phyloP scores from a whole-genome alignment of 2,329 filamentous ascomycete genomes.

The Fusarium sp. region DNA sequence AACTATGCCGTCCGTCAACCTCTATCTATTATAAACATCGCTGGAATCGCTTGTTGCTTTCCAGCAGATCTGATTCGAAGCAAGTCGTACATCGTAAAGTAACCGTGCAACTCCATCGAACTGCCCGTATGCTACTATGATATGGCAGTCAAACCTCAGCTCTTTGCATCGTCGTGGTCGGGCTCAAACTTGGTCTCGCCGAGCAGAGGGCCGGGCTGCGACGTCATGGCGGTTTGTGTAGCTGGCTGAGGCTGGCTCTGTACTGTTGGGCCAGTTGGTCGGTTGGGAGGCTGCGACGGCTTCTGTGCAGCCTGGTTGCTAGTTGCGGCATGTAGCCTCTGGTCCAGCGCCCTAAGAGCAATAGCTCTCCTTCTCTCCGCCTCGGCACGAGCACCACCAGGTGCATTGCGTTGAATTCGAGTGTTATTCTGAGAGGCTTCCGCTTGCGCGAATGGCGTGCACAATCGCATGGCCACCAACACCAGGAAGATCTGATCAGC shows the following conservation, averaged over 20 bases:
- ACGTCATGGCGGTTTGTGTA: conserved; percentile 69
- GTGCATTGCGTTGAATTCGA: conserved; percentile 66
- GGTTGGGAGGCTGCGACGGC: conserved; percentile 52
- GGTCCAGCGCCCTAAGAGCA: conserved; percentile 91
- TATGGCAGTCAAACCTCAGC: conserved; percentile 28
- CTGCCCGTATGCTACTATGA: not conserved
- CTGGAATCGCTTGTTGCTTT: conserved; percentile 16
- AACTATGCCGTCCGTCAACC: conserved; percentile 25
- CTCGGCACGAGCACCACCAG: conserved; percentile 83
- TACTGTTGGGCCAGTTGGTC: conserved; percentile 65
- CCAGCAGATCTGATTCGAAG: conserved; percentile 1
- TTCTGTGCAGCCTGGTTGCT: conserved; percentile 55
- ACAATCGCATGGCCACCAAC: conserved; percentile 80
- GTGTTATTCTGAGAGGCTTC: conserved; percentile 79
- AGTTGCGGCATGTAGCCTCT: conserved; percentile 88
- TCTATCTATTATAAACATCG: conserved; percentile 34
- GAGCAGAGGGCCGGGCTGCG: conserved; percentile 66
- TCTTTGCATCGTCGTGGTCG: conserved; percentile 64
- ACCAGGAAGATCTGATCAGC: conserved; percentile 75
- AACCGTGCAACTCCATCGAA: not conserved
- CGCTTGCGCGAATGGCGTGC: conserved; percentile 85
- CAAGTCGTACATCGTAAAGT: conserved; percentile 35
- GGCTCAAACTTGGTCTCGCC: conserved; percentile 79
- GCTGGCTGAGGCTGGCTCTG: conserved; percentile 67
- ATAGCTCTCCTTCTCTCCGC: conserved; percentile 90